Base-by-base conservation (phyloP, 2,329 filamentous ascomycete species). In the Penicillium sp. region DNA sequence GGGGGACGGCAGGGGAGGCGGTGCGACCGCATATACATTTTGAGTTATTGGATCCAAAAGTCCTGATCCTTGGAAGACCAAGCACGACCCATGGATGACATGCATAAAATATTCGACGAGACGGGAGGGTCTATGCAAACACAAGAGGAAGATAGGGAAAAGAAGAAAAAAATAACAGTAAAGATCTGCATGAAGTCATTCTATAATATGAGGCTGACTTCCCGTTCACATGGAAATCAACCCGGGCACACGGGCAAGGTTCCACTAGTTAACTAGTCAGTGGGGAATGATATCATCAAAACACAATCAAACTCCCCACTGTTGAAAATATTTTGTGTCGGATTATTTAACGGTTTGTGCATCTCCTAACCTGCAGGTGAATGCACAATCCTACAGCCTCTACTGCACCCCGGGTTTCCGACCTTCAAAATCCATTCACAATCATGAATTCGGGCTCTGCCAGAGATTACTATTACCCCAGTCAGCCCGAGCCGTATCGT, bases 241-340 rank as follows among this genome's bases (percentile, higher is more conserved):
- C n/a, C 39, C 8, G 39, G 37, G 37, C 37, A 39, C 39, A n/a
- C 19, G n/a, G 19, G 19, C 37, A 52, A 52, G 21, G 50, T 46
- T 52, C 41, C 14, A 52, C 50, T 52, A 52, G 50, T 44, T 22
- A 11, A 33, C 39, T 52, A 52, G 49, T 52, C 19, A 27, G 52
- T 55, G 45, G 37, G 27, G 52, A 55, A 55, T 55, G 52, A 55
- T 55, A 55, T 55, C 52, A 55, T 55, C 33, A 46, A 49, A 26
- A 5, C 33, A 26, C 11, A 49, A 49, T 27, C 26, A 11, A 19
- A 19, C 29, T 9, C 31, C 14, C 22, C 24, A 11, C 27, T 9
- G 11, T 24, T 11, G 27, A 41, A 48, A 21, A 9, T 43, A 9
- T 16, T 41, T 41, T 11, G n/a, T n/a, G 27, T n/a, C 44, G 5